A percentile compares a stretch with the other conserved stretches of the same genome.
Conservation (phyloP, 345 rosid genomes). For the Hibiscus tridactylites region DNA sequence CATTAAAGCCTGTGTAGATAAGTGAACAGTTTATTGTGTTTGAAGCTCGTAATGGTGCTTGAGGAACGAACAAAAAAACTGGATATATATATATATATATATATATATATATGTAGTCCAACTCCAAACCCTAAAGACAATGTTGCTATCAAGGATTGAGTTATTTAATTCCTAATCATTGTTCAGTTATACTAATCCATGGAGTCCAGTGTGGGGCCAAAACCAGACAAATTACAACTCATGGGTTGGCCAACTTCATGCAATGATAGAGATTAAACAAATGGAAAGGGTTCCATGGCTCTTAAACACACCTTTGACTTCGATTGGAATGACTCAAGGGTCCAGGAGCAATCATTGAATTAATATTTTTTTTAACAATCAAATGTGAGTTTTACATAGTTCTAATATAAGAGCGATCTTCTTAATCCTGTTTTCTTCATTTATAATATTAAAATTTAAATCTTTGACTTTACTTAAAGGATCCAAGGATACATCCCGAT, state of each 20-base stretch:
- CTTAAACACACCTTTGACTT: no score
- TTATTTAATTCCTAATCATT: slow-evolving; percentile 24
- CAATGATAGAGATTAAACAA: slow-evolving; percentile 28
- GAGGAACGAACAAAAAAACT: slow-evolving; percentile 10
- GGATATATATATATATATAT: slow-evolving; percentile 31
- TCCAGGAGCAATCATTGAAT: no score
- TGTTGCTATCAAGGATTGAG: slow-evolving; percentile 21
- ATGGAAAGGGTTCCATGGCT: neutral
- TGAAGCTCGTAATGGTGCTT: slow-evolving; percentile 17
- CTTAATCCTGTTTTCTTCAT: no score
- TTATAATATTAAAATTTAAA: no score
- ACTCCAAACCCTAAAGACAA: slow-evolving; percentile 6
- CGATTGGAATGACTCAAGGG: no score
- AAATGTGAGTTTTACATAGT: no score
- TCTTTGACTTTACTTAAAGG: no score
- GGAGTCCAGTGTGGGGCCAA: slow-evolving; percentile 43
- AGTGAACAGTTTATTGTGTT: neutral
- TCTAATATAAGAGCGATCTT: no score
- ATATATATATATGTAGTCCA: neutral
- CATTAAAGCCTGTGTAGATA: neutral
- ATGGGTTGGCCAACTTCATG: slow-evolving; percentile 29
- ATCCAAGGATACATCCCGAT: no score
- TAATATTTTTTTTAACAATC: no score
- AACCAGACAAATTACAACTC: slow-evolving; percentile 50
- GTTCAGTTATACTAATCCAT: slow-evolving; percentile 19